phyloP scores from a whole-genome alignment of 352 stramenopile species.

The Phytopythium delawarense region DNA sequence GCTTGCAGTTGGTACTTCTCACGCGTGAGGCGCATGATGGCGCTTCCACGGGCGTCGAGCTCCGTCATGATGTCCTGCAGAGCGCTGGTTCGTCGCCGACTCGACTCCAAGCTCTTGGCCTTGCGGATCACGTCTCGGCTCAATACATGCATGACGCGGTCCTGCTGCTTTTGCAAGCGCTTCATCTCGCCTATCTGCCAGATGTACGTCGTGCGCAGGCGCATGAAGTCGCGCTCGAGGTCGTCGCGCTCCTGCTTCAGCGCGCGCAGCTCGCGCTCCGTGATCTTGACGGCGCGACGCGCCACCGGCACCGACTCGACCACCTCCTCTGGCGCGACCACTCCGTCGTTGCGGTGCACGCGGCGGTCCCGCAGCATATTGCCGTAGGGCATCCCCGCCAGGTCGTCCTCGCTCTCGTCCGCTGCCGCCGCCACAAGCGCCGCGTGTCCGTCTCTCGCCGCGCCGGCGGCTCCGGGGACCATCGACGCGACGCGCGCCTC shows the following conservation, averaged over 20 bases:
- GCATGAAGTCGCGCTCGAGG: slow-evolving; percentile 70
- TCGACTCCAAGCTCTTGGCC: slow-evolving; percentile 59
- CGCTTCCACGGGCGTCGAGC: slow-evolving; percentile 51
- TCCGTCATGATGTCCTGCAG: slow-evolving; percentile 82
- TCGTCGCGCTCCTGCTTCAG: slow-evolving; percentile 75
- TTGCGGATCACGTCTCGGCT: slow-evolving; percentile 39
- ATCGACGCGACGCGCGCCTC: slow-evolving; percentile 28
- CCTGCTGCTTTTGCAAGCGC: slow-evolving; percentile 66
- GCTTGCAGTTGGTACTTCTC: slow-evolving; percentile 62
- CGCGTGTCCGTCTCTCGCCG: slow-evolving; percentile 6
- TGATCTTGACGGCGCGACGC: slow-evolving; percentile 67
- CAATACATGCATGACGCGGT: slow-evolving; percentile 45
- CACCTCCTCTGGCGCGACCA: slow-evolving; percentile 71
- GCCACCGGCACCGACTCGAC: slow-evolving; percentile 63
- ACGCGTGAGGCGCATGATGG: slow-evolving; percentile 48
- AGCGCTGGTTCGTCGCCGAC: slow-evolving; percentile 60
- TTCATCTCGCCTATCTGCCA: slow-evolving; percentile 67
- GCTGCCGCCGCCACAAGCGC: slow-evolving; percentile 14
- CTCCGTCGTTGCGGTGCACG: slow-evolving; percentile 26
- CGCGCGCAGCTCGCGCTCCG: slow-evolving; percentile 59
- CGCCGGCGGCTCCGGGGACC: slow-evolving; percentile 3
- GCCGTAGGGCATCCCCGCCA: slow-evolving; percentile 12
- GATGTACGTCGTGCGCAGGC: slow-evolving; percentile 53
- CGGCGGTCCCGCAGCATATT: slow-evolving; percentile 33
- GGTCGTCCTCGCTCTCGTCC: slow-evolving; percentile 24